These are phyloP conservation scores for Eucalyptus regnans DNA, from an alignment of 345 rosid genomes.

Conservation along the genomic window DNA sequence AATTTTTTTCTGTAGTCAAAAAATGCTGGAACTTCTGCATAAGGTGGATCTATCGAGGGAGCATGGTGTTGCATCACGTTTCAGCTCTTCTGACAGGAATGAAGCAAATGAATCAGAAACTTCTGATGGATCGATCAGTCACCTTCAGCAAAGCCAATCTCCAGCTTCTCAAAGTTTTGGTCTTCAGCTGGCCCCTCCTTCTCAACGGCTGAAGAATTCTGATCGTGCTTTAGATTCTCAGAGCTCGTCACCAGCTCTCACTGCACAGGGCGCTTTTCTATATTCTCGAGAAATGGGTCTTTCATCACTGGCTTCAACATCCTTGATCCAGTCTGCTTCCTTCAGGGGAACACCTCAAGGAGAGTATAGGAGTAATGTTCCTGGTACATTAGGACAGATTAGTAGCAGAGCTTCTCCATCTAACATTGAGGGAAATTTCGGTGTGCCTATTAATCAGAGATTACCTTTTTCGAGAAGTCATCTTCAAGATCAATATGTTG, in stretches of 20 bases:
- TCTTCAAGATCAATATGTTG: conserved; percentile 8
- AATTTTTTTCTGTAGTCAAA: conserved; percentile 37
- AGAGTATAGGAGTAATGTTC: conserved; percentile 12
- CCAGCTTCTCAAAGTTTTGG: conserved; percentile 69
- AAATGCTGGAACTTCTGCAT: conserved; percentile 88
- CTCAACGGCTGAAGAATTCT: conserved; percentile 36
- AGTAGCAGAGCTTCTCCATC: background rate
- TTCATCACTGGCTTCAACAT: conserved; percentile 26
- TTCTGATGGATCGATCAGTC: conserved; percentile 48
- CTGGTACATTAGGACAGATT: conserved; percentile 22
- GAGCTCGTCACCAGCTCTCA: conserved; percentile 17
- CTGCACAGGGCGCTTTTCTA: conserved; percentile 13
- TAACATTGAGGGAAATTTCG: conserved; percentile 9
- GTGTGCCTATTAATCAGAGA: conserved; percentile 18
- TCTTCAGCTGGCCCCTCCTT: conserved; percentile 74
- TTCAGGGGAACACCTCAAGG: conserved; percentile 25
- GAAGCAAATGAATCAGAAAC: conserved; percentile 30
- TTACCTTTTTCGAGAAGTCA: conserved; percentile 36
- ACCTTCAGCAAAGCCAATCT: conserved; percentile 36
- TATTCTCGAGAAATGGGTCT: conserved; percentile 28
- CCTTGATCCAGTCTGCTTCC: conserved; percentile 30
- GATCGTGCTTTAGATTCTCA: conserved; percentile 23
- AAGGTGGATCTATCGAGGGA: conserved; percentile 70
- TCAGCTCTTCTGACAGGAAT: conserved; percentile 30
- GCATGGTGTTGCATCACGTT: conserved; percentile 20